Conservation (phyloP, 2,329 filamentous ascomycete species). For the Fonsecaea nubica region DNA sequence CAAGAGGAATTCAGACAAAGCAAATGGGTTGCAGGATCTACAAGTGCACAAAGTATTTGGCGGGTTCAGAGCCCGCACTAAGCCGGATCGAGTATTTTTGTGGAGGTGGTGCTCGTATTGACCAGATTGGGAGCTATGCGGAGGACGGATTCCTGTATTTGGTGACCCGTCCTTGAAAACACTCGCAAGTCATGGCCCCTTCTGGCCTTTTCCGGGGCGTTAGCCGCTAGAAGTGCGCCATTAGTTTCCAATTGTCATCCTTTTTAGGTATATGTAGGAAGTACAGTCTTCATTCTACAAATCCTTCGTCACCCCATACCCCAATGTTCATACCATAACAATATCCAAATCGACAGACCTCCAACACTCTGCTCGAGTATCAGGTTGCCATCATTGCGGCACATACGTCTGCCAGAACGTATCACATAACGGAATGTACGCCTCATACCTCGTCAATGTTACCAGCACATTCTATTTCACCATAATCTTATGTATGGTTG, state of each 20-base stretch:
- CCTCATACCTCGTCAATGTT: not conserved
- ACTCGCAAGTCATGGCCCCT: not conserved
- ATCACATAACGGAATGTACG: not conserved
- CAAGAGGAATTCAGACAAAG: not conserved
- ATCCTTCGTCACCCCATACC: not conserved
- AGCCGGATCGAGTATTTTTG: not conserved
- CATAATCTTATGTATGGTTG: conserved; percentile 22
- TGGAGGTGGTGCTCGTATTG: not conserved
- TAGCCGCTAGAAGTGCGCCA: not conserved
- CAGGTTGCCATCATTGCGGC: not conserved
- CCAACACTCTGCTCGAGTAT: not conserved
- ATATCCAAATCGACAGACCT: not conserved
- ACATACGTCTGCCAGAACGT: not conserved
- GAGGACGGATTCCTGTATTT: not conserved
- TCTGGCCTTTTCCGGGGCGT: not conserved
- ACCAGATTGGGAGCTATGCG: not conserved
- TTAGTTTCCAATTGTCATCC: not conserved
- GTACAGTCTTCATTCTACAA: not conserved
- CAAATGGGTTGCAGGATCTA: not conserved
- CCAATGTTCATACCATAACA: not conserved
- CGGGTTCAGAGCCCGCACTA: not conserved
- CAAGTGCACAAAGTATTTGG: not conserved
- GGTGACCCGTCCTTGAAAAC: not conserved
- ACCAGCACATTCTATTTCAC: not conserved
- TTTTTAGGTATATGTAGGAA: not conserved